Evolutionary conservation across 495 filamentous ascomycete species (phyloP), one percentile per base, ranked within the genome.

Genomic region (Aspergillus ostianus): DNA sequence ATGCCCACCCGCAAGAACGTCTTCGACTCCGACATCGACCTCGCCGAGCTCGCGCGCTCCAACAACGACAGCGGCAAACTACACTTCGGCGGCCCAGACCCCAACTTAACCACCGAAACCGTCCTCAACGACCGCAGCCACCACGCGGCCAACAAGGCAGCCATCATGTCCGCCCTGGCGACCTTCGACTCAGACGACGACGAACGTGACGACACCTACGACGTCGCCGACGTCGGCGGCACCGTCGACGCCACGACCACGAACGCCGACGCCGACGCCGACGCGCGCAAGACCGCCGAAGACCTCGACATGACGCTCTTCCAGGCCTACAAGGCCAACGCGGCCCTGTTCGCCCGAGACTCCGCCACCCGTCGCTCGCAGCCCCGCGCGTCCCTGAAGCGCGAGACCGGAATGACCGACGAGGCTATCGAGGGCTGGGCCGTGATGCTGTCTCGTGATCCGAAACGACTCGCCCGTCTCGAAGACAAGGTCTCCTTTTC

Each of bases 151-250:
- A 83, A 87, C 67, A 97, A 97, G 76, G 88, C 91, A 6, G 88
- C 92, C 32, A 97, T 98, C 68, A 82, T 97, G 13, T 88, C 94
- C 20, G 94, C 94, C 0, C 85, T 98, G 12, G 90, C 91, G 12
- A 84, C 90, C 6, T 97, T 98, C 66, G 93, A 98, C 76, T 87
- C 87, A 0, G 94, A 97, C 64, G 93, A 97, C 67, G 94, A 98
- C 74, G 94, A 98, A 75, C 87, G 92, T 36, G 94, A 98, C 74
- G 94, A 98, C 68, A 98, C 94, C 2, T 98, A 98, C 73, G 94
- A 98, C 65, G 82, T 86, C 9, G 89, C 83, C 46, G 94, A 98
- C 64, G 92, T 97, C 6, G 94, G 94, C 56, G 91, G 93, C 12
- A 90, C 90, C 4, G 85, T 97, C 10, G 90, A 95, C 57, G 71